A percentile compares a stretch with the other conserved stretches of the same genome.
phyloP scores from a whole-genome alignment of 2,329 filamentous ascomycete species.

The Apiospora arundinis region DNA sequence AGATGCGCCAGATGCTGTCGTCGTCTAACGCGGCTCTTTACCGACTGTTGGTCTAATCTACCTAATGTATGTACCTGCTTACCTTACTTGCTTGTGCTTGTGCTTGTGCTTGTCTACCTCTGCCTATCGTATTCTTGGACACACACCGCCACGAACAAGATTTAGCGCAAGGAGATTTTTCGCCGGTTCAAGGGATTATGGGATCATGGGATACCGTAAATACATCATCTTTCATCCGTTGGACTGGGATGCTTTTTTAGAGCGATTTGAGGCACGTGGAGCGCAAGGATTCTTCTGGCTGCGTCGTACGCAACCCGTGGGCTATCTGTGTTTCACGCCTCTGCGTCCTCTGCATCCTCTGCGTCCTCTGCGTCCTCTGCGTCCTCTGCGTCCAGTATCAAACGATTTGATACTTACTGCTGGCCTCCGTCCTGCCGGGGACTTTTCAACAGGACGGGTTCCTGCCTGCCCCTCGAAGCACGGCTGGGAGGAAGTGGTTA shows the following conservation, averaged over 20 bases:
- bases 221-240: background rate
- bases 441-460: background rate
- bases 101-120: no score
- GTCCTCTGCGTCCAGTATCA: background rate
- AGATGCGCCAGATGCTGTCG: background rate
- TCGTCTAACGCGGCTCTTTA: slow-evolving; percentile 3
- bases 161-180: slow-evolving; percentile 12
- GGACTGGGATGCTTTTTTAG: slow-evolving; percentile 1
- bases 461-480: background rate
- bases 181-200: background rate
- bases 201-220: background rate
- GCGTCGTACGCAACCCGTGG: slow-evolving; percentile 10
- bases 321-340: background rate
- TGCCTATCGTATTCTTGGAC: background rate
- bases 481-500: background rate
- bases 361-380: no score
- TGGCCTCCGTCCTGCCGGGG: background rate
- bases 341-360: no score
- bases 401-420: background rate
- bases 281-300: slow-evolving; percentile 6
- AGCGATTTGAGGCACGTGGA: slow-evolving; percentile 1
- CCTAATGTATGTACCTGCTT: no score
- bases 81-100: background rate
- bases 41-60: background rate
- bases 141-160: slow-evolving; percentile 1